These are phyloP conservation scores for Pseudogymnoascus sp. DNA, from an alignment of 2,329 filamentous ascomycete genomes.

Conservation along the genomic window DNA sequence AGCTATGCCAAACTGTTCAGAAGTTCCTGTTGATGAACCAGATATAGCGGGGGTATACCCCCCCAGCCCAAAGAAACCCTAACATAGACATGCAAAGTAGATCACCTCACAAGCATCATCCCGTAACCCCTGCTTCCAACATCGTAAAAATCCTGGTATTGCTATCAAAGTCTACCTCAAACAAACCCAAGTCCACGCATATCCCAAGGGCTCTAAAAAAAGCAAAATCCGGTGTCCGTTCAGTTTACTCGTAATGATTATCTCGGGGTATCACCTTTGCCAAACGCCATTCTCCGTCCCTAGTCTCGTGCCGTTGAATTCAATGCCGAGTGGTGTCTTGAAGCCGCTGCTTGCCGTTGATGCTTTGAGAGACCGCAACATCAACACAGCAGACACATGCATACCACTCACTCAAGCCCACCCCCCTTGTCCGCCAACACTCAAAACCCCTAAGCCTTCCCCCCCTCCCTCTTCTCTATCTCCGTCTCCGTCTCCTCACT, in stretches of 20 bases:
- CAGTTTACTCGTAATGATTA: conserved; percentile 6
- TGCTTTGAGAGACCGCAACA: no score
- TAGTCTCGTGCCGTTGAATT: neutral
- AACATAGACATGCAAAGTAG: neutral
- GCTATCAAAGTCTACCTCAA: neutral
- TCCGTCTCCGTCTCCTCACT: conserved; percentile 7
- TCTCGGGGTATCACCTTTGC: conserved; percentile 7
- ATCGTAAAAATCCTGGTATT: conserved; percentile 1
- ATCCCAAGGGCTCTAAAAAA: conserved; percentile 3
- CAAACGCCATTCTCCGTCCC: conserved; percentile 1
- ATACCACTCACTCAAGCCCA: neutral
- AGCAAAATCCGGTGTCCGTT: conserved; percentile 4
- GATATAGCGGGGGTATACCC: neutral
- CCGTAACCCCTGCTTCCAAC: neutral
- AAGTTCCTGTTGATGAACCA: neutral
- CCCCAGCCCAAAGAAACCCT: neutral
- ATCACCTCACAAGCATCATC: neutral
- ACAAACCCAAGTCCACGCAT: neutral
- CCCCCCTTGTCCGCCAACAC: neutral
- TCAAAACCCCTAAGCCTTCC: neutral
- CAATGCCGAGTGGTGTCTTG: neutral
- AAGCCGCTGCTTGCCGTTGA: neutral
- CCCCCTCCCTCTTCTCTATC: neutral
- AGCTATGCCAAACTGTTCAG: neutral
- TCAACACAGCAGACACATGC: neutral